Evolutionary conservation across 2,329 filamentous ascomycete genomes (phyloP).

Genomic region (Arthrobotrys conoides): DNA sequence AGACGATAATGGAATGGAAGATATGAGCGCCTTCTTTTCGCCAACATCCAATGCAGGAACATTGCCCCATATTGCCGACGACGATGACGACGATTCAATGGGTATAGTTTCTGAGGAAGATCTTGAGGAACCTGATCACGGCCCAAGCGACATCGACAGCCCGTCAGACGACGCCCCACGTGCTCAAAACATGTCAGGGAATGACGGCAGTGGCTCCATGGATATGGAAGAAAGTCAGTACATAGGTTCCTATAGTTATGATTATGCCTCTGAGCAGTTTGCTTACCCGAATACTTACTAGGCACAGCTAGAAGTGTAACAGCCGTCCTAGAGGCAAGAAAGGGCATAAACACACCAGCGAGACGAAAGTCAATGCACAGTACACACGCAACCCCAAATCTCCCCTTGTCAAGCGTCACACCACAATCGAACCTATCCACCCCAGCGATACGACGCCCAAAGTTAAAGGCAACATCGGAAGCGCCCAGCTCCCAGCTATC

Average conservation of each 20-base stretch:
- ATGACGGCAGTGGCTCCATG: constrained; percentile 67
- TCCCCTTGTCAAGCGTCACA: constrained; percentile 16
- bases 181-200: constrained; percentile 31
- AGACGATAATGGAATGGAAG: constrained; percentile 93
- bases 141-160: constrained; percentile 12
- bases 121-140: constrained; percentile 1
- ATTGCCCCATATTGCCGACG: constrained; percentile 55
- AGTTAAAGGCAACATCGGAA: neutral
- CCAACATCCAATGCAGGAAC: constrained; percentile 71
- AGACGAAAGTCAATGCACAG: constrained; percentile 37
- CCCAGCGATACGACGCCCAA: constrained; percentile 1
- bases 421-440: constrained; percentile 12
- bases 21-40: constrained; percentile 86
- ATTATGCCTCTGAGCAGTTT: constrained; percentile 36
- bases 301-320: constrained; percentile 45
- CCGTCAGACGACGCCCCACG: constrained; percentile 46
- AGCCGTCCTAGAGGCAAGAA: constrained; percentile 22
- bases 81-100: neutral
- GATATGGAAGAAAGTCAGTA: constrained; percentile 74
- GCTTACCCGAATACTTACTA: constrained; percentile 28
- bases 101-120: constrained; percentile 15
- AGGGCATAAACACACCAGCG: constrained; percentile 40
- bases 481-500: neutral
- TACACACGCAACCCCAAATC: constrained; percentile 8
- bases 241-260: neutral